A percentile compares a stretch with the other conserved stretches of the same genome.
phyloP scores from a whole-genome alignment of 2,329 filamentous ascomycete genomes.

The Xylaria arbuscula region DNA sequence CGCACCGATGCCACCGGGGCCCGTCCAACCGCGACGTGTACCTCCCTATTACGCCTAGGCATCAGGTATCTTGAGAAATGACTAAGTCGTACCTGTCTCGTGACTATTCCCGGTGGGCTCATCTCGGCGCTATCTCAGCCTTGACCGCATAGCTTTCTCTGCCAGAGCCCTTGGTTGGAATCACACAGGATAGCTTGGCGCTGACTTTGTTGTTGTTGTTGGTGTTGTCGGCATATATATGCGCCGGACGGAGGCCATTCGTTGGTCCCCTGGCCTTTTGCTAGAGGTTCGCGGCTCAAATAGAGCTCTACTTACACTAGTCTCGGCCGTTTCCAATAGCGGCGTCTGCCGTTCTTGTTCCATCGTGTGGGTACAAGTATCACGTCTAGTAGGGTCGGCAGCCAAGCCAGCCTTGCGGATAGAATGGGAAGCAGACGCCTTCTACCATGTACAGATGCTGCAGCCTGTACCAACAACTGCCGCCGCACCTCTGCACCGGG shows the following conservation, averaged over 20 bases:
- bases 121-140: slow-evolving; percentile 16
- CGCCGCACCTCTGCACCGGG: slow-evolving; percentile 12
- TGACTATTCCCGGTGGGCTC: slow-evolving; percentile 15
- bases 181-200: background rate
- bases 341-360: slow-evolving; percentile 22
- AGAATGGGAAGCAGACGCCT: background rate
- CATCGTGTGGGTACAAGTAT: background rate
- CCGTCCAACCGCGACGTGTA: slow-evolving; percentile 11
- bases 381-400: background rate
- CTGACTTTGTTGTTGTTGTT: slow-evolving; percentile 3
- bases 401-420: background rate
- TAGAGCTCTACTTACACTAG: background rate
- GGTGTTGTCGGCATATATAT: slow-evolving; percentile 11
- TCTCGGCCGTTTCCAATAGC: slow-evolving; percentile 13
- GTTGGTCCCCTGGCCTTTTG: background rate
- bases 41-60: background rate
- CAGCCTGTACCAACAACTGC: slow-evolving; percentile 18
- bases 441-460: slow-evolving; percentile 5
- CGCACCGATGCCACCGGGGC: background rate
- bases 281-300: background rate
- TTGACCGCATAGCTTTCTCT: slow-evolving; percentile 16
- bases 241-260: slow-evolving; percentile 1
- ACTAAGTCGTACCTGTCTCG: slow-evolving; percentile 14
- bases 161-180: slow-evolving; percentile 8
- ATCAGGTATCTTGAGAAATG: slow-evolving; percentile 5